Evolutionary conservation across 108 stramenopile genomes (phyloP), one percentile per base, ranked within the genome.

Genomic region (Skeletonema grethae): DNA sequence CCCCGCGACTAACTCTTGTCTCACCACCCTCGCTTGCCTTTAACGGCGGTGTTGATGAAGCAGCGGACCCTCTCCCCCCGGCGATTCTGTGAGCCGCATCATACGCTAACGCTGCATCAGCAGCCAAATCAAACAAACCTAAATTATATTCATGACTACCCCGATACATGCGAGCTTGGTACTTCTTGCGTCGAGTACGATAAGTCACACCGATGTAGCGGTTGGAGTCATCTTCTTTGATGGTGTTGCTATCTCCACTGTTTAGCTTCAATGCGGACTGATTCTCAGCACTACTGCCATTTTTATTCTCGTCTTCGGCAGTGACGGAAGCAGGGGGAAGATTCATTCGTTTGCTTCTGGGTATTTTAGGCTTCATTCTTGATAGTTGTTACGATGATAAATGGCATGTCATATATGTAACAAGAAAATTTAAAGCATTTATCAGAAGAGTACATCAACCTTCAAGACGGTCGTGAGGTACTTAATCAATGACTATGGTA

Each of bases 71-170:
- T 10, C n/a, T 53, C 50, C 50, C 50, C 50, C 50, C 50, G 0
- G 50, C 38, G 4, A 76, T 41, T n/a, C 67, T 50, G 32, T 76
- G 68, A 43, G 68, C 46, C 5, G 58, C 61, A 39, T 76, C 75
- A 56, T 69, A 76, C 2, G 75, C 75, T 24, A 76, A 41, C 6
- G 75, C 75, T 2, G 68, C 68, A 48, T 76, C 75, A 16, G 75
- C 75, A 28, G 75, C 59, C 28, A 76, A 34, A 57, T 76, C 68
- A 32, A 69, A 76, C 22, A 76, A 46, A 8, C 75, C 75, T n/a
- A 76, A 39, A 43, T 76, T 76, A 36, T 63, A 76, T 38, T 76
- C 75, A 38, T 67, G 50, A 63, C 69, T 76, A 15, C 75, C 75
- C 63, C 41, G 50, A 53, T 76, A 76, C 15, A 76, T 69, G 7